Conservation (phyloP, 768 basidiomycete species). For the Boletellus emodensis region DNA sequence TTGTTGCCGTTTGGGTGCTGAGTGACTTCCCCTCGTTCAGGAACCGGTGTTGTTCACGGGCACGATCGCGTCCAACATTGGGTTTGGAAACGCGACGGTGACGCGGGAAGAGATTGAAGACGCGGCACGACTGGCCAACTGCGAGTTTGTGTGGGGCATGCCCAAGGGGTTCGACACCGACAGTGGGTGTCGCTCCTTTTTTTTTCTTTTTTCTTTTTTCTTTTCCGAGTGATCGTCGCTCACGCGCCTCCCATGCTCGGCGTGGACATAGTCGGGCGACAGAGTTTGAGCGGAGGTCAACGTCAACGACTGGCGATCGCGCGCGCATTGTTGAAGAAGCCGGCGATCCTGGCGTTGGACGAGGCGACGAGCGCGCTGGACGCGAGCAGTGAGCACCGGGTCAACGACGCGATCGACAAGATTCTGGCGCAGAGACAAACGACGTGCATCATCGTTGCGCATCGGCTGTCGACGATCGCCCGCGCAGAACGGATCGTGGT, state of each 20-base stretch:
- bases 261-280: conserved; percentile 29
- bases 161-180: conserved; percentile 92
- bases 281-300: conserved; percentile 57
- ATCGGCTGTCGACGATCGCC: conserved; percentile 86
- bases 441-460: conserved; percentile 86
- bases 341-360: conserved; percentile 82
- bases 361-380: conserved; percentile 89
- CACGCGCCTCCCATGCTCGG: background rate
- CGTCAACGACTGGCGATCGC: conserved; percentile 80
- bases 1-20: background rate
- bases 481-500: conserved; percentile 88
- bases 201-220: conserved; percentile 20
- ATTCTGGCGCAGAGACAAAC: conserved; percentile 76
- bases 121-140: conserved; percentile 88
- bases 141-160: conserved; percentile 94
- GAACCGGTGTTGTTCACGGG: conserved; percentile 90
- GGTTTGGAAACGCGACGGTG: conserved; percentile 74
- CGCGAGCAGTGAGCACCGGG: conserved; percentile 82
- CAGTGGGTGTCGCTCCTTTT: conserved; percentile 46
- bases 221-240: background rate
- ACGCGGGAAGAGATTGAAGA: conserved; percentile 82
- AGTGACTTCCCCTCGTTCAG: conserved; percentile 16
- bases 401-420: conserved; percentile 84
- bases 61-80: conserved; percentile 92
- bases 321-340: conserved; percentile 84